Base-by-base conservation (phyloP, 352 stramenopile genomes). In the Peronosclerospora sorghi region DNA sequence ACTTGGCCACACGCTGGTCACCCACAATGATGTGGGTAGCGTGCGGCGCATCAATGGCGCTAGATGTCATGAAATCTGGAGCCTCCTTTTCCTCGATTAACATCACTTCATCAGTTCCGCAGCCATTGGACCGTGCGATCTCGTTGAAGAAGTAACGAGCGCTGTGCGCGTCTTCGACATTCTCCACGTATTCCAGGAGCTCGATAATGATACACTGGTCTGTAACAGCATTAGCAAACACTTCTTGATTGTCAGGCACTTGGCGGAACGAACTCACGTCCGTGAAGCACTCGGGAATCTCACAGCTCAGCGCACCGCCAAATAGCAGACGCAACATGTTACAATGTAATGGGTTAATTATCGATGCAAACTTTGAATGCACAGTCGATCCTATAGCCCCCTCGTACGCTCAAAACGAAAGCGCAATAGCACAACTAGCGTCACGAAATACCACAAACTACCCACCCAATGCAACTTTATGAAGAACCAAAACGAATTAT, bases 231-330 rank as follows among this genome's bases (percentile, higher is more conserved):
- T 93, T 82, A 21, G 80, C 76, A 59, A 90, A 93, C 20, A 93
- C 80, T 41, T 93, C 80, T 50, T 93, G 80, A 53, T 93, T 90
- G 55, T 93, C 77, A 0, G 80, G 80, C 20, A 93, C 78, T 51
- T 93, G 77, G 8, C 80, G 80, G 47, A 93, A 92, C 15, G 62
- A 53, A 52, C 80, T 93, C 32, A 93, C 80, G 48, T 93, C 80
- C 7, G 59, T 60, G 32, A 90, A 93, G 29, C 58, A 70, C 7
- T 74, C 54, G 8, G 80, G 80, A 41, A 93, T 78, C 38, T 62
- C 63, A 54, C 73, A 87, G 14, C 62, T 81, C 8, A 93, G 41
- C 37, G 80, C 75, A 38, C 80, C 80, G 18, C 80, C 80, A 35
- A 87, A 93, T 30, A 73, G 54, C 30, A 42, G 48, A 32, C 55